phyloP scores from a whole-genome alignment of 345 rosid species.

The Capsella bursapastoris region DNA sequence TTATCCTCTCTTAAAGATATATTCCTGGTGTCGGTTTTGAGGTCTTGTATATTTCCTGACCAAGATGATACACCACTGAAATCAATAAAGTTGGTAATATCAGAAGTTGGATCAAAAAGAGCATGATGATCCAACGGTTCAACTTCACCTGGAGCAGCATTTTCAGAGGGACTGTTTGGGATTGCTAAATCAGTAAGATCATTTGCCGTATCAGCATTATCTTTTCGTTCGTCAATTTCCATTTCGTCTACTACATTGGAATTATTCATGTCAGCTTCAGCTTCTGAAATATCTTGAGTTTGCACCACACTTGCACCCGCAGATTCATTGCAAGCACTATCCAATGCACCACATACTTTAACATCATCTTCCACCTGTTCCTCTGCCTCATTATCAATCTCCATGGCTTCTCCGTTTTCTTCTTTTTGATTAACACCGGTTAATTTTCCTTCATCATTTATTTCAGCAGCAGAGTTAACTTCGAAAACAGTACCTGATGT shows the following conservation, averaged over 20 bases:
- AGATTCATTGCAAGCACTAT: conserved; percentile 45
- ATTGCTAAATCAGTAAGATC: conserved; percentile 28
- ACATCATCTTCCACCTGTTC: conserved; percentile 48
- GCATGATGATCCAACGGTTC: conserved; percentile 41
- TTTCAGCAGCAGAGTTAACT: conserved; percentile 26
- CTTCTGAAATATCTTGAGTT: conserved; percentile 40
- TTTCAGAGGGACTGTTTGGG: conserved; percentile 25
- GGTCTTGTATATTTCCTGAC: conserved; percentile 48
- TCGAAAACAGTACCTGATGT: conserved; percentile 15
- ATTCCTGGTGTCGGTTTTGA: conserved; percentile 33
- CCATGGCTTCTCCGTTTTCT: conserved; percentile 55
- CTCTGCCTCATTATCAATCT: conserved; percentile 55
- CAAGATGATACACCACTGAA: conserved; percentile 48
- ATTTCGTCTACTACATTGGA: conserved; percentile 36
- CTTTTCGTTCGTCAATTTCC: conserved; percentile 46
- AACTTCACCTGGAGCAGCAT: conserved; percentile 47
- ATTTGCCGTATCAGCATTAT: conserved; percentile 28
- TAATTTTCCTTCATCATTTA: conserved; percentile 34
- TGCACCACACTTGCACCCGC: conserved; percentile 50
- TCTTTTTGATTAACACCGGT: conserved; percentile 42
- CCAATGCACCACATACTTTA: conserved; percentile 47
- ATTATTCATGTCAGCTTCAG: conserved; percentile 43
- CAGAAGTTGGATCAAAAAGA: conserved; percentile 47
- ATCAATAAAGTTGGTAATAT: conserved; percentile 49
- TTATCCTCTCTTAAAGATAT: conserved; percentile 37